Evolutionary conservation across 495 filamentous ascomycete species (phyloP).

Genomic region (Cryomyces antarcticus): DNA sequence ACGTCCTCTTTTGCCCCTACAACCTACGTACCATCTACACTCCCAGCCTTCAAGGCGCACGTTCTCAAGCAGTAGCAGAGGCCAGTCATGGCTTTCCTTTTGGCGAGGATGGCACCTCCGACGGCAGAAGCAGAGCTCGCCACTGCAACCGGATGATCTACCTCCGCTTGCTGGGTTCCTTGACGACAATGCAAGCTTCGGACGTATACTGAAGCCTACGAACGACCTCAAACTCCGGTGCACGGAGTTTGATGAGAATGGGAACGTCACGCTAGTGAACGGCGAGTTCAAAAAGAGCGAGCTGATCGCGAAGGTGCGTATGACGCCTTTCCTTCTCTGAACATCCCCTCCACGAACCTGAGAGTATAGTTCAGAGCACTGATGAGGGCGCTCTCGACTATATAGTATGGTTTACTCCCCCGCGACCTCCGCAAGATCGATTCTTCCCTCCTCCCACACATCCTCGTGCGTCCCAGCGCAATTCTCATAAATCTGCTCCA

Average conservation of each 20-base stretch:
- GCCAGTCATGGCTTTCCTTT: background rate
- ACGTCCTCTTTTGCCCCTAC: background rate
- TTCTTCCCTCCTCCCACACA: slow-evolving; percentile 91
- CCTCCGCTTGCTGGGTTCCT: slow-evolving; percentile 25
- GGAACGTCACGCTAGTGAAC: slow-evolving; percentile 85
- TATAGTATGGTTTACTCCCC: slow-evolving; percentile 79
- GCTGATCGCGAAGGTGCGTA: slow-evolving; percentile 73
- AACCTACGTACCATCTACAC: slow-evolving; percentile 1
- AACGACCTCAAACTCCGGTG: slow-evolving; percentile 72
- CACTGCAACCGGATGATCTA: slow-evolving; percentile 27
- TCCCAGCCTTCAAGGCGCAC: background rate
- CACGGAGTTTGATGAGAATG: slow-evolving; percentile 83
- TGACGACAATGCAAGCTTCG: slow-evolving; percentile 29
- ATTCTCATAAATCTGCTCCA: slow-evolving; percentile 92
- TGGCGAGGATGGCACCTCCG: slow-evolving; percentile 4
- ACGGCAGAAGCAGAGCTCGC: slow-evolving; percentile 1
- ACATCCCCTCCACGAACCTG: no score
- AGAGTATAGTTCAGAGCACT: no score
- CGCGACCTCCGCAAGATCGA: slow-evolving; percentile 96
- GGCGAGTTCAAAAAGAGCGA: slow-evolving; percentile 95
- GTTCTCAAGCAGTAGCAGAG: background rate
- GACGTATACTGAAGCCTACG: slow-evolving; percentile 47
- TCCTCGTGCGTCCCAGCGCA: slow-evolving; percentile 80
- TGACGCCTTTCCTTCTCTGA: slow-evolving; percentile 1
- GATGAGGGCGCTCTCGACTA: background rate